These are phyloP conservation scores for Mycena belliarum DNA, from an alignment of 768 basidiomycete genomes.

Conservation along the genomic window DNA sequence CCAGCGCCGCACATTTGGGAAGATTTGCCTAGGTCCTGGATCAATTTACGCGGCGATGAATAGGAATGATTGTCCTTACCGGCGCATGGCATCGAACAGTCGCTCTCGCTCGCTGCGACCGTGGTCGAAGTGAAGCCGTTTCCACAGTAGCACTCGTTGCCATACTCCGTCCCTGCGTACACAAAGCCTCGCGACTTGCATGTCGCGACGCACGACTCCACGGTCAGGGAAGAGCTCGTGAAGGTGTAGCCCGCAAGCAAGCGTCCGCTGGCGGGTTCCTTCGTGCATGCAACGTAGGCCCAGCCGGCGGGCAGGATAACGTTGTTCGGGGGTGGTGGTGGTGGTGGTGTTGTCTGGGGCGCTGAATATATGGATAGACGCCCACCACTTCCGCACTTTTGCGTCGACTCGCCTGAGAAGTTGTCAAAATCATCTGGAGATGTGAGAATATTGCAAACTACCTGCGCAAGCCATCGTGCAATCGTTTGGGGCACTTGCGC, in stretches of 20 bases:
- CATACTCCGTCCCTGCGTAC: slow-evolving; percentile 7
- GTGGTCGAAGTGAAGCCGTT: slow-evolving; percentile 2
- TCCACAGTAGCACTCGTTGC: slow-evolving; percentile 11
- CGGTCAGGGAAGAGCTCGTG: slow-evolving; percentile 6
- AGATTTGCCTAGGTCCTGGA: neutral
- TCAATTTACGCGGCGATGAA: neutral
- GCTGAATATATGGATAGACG: neutral
- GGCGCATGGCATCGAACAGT: slow-evolving; percentile 16
- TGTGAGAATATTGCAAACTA: neutral
- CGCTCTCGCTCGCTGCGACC: neutral
- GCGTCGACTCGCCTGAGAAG: slow-evolving; percentile 10
- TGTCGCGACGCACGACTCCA: slow-evolving; percentile 6
- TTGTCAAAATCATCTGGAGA: neutral
- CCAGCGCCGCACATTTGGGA: slow-evolving; percentile 9
- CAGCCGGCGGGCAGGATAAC: slow-evolving; percentile 6
- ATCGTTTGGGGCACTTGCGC: neutral
- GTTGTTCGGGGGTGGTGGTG: no score
- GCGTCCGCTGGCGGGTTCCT: slow-evolving; percentile 1
- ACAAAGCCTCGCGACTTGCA: slow-evolving; percentile 7
- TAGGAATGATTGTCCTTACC: neutral
- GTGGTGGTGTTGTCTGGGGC: neutral
- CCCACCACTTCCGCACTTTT: neutral
- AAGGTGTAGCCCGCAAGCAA: slow-evolving; percentile 9
- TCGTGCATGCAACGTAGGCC: slow-evolving; percentile 9
- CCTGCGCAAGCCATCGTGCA: slow-evolving; percentile 11